These are phyloP conservation scores for Spergularia azorica DNA, from an alignment of 179 eudicot genomes.

Conservation along the genomic window DNA sequence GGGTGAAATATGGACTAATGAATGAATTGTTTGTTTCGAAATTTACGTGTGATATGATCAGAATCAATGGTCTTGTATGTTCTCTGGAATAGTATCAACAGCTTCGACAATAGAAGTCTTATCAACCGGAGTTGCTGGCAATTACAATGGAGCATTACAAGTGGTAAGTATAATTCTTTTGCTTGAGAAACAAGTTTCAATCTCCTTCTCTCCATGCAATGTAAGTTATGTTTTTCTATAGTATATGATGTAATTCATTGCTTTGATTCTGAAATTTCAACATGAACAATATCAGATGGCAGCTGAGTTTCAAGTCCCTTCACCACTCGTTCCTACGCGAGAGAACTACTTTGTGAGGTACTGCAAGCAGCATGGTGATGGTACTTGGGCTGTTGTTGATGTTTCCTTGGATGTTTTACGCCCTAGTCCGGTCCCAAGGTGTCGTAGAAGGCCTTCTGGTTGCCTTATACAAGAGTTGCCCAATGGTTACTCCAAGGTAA, in stretches of 20 bases:
- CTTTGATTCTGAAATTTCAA: neutral
- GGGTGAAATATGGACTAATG: neutral
- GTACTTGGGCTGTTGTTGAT: conserved; percentile 59
- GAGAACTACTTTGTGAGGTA: conserved; percentile 58
- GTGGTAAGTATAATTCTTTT: conserved; percentile 49
- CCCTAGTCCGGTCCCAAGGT: conserved; percentile 45
- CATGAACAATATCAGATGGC: conserved; percentile 39
- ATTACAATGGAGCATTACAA: conserved; percentile 95
- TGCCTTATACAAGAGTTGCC: conserved; percentile 59
- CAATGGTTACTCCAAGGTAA: conserved; percentile 61
- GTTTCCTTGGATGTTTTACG: conserved; percentile 53
- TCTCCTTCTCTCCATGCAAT: neutral
- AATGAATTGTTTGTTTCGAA: neutral
- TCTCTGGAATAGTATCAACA: conserved; percentile 81
- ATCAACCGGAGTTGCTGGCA: conserved; percentile 97
- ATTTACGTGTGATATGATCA: conserved; percentile 17
- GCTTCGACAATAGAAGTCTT: conserved; percentile 83
- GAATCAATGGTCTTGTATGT: conserved; percentile 89
- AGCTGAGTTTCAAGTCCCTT: conserved; percentile 65
- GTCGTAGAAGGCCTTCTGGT: conserved; percentile 63
- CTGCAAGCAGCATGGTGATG: conserved; percentile 56
- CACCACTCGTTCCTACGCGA: conserved; percentile 60
- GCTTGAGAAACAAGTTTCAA: neutral
- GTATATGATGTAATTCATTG: no score
- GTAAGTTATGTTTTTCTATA: no score